Base-by-base conservation (phyloP, 176 grass and related monocot genomes). In the Phyllostachys edulis region DNA sequence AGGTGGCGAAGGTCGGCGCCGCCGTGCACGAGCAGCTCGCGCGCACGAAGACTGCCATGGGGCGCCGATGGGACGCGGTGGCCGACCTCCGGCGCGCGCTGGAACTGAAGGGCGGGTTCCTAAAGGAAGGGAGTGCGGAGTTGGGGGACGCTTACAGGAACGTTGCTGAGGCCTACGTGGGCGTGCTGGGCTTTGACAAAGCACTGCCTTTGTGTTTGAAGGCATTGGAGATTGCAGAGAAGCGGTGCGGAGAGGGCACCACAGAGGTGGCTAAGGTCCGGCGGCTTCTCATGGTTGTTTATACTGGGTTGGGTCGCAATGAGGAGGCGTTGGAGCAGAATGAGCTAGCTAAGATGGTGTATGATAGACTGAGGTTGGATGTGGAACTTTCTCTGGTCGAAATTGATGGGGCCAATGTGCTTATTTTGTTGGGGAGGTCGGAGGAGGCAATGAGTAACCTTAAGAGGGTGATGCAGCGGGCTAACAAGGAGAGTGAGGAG, bases 11-110 rank as follows among this genome's bases (percentile, higher is more conserved):
- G 2, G 84, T 90, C 29, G 60, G 47, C 29, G 74, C 87, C 42
- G 89, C 78, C 14, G 89, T 92, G 64, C 79, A 87, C 78, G 76
- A 82, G 56, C 91, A 95, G 82, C 88, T 94, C 34, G 91, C 85
- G 65, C 89, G 82, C 67, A 68, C 88, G 16, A 95, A 87, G 63
- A 92, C 63, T 32, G 65, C 73, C 26, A 73, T 90, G 46, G 96
- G 96, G 16, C 81, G 38, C 39, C 89, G 85, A 36, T 86, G 90
- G 96, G 89, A 92, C 8, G 91, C 85, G 64, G 67, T 89, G 85
- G 24, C 63, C 21, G 75, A 93, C 61, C 74, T 87, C 34, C 69
- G 54, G 42, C 87, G 77, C 45, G 78, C 81, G 8, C 57, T 95
- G 16, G 89, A 93, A 37, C 57, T 94, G 41, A 98, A 89, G 67